Evolutionary conservation across 106 monocot species (phyloP).

Genomic region (Narthecium ossifragum): DNA sequence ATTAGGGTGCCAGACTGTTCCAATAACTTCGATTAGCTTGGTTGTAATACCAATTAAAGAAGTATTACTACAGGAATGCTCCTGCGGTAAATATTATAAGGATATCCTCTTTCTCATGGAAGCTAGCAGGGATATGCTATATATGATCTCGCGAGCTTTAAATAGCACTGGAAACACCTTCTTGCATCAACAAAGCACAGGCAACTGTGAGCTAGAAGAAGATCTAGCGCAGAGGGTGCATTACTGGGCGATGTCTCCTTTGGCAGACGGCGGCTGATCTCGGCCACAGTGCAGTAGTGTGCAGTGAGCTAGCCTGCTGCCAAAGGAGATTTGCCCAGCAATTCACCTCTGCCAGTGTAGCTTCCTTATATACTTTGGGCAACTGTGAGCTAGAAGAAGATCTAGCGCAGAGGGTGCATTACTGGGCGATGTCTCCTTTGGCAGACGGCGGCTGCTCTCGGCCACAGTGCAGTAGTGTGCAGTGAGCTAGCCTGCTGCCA

Average conservation of each 20-base stretch:
- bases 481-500: conserved; percentile 1
- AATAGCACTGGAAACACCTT: not conserved
- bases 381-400: not conserved
- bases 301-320: not conserved
- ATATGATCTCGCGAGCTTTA: not conserved
- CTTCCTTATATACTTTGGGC: too few species aligned
- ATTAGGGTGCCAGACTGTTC: too few species aligned
- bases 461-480: not conserved
- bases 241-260: conserved; percentile 1
- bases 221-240: not conserved
- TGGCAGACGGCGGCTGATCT: not conserved
- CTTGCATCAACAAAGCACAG: not conserved
- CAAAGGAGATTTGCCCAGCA: conserved; percentile 15
- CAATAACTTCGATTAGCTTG: not conserved
- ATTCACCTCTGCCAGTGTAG: too few species aligned
- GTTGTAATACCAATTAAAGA: not conserved
- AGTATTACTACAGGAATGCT: not conserved
- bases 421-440: conserved; percentile 1
- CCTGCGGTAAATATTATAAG: not conserved
- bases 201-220: not conserved
- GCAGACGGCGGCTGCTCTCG: not conserved
- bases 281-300: not conserved
- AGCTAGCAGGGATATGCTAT: not conserved
- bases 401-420: not conserved
- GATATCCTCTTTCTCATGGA: not conserved